These are phyloP conservation scores for Coemansia asiatica DNA, from an alignment of 192 early-diverging fungal genomes.

Conservation along the genomic window DNA sequence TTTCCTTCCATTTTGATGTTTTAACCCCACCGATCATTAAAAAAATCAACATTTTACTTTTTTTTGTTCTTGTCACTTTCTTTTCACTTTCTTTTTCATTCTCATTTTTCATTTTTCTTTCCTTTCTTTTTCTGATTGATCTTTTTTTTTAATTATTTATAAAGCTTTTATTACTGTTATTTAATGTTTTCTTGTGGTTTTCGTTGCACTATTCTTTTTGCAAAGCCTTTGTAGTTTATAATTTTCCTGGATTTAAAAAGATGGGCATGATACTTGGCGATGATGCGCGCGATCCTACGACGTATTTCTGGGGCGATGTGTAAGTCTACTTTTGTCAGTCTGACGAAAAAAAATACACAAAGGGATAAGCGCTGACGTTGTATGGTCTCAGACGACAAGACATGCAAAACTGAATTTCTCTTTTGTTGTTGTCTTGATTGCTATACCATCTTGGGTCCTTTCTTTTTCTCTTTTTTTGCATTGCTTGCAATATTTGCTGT, in stretches of 20 bases:
- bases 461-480: too few relatives aligned
- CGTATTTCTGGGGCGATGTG: conserved; percentile 1
- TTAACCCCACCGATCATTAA: too few relatives aligned
- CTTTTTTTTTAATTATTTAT: background rate
- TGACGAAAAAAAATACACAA: background rate
- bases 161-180: conserved; percentile 1
- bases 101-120: conserved; percentile 1
- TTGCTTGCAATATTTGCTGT: too few relatives aligned
- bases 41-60: too few relatives aligned
- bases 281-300: background rate
- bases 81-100: background rate
- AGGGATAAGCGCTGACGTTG: too few relatives aligned
- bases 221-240: background rate
- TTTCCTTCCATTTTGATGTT: too few relatives aligned
- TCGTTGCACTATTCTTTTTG: background rate
- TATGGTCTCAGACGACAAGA: too few relatives aligned
- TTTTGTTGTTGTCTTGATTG: background rate
- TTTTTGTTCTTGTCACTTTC: too few relatives aligned
- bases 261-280: background rate
- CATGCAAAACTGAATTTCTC: background rate
- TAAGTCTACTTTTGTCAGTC: background rate
- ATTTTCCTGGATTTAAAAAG: background rate
- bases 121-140: background rate
- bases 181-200: conserved; percentile 3
- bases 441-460: too few relatives aligned